Percentiles rank a stretch among this genome's conserved stretches.
Conservation (phyloP, 2,329 filamentous ascomycete species). For the Colletotrichum higginsianum region DNA sequence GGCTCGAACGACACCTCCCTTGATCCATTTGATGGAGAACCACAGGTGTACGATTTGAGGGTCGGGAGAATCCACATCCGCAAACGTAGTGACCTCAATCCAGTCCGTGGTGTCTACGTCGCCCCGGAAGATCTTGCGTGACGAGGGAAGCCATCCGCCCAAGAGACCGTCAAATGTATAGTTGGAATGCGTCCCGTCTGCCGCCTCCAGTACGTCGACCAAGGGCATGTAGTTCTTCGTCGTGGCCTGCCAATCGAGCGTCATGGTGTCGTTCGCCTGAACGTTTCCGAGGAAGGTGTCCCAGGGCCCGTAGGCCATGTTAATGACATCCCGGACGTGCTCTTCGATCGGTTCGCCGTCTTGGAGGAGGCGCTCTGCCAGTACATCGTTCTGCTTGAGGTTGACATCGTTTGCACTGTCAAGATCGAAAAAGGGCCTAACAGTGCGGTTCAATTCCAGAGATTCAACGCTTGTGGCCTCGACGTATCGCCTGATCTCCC, state of each 20-base stretch:
- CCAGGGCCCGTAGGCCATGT: conserved; percentile 8
- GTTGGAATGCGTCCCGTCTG: conserved; percentile 1
- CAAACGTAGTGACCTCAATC: conserved; percentile 17
- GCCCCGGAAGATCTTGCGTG: conserved; percentile 23
- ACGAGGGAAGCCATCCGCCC: conserved; percentile 17
- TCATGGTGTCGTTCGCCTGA: conserved; percentile 23
- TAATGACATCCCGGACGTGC: conserved; percentile 18
- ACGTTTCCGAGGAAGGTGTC: conserved; percentile 22
- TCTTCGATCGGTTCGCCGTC: conserved; percentile 22
- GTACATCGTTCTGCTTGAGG: conserved; percentile 15
- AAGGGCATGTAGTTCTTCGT: conserved; percentile 18
- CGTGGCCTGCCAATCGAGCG: conserved; percentile 4
- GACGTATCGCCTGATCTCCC: conserved; percentile 27
- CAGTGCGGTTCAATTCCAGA: conserved; percentile 4
- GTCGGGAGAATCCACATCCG: conserved; percentile 25
- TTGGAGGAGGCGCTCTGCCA: conserved; percentile 20
- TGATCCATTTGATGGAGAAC: conserved; percentile 20
- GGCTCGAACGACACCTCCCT: conserved; percentile 14
- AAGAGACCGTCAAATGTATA: conserved; percentile 19
- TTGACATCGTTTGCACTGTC: conserved; percentile 19
- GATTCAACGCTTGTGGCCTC: conserved; percentile 13
- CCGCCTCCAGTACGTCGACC: not conserved
- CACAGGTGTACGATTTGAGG: conserved; percentile 17
- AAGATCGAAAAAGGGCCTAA: conserved; percentile 1
- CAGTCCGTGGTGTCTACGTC: conserved; percentile 11